Base-by-base conservation (phyloP, 495 filamentous ascomycete genomes). In the Penicillium herquei region DNA sequence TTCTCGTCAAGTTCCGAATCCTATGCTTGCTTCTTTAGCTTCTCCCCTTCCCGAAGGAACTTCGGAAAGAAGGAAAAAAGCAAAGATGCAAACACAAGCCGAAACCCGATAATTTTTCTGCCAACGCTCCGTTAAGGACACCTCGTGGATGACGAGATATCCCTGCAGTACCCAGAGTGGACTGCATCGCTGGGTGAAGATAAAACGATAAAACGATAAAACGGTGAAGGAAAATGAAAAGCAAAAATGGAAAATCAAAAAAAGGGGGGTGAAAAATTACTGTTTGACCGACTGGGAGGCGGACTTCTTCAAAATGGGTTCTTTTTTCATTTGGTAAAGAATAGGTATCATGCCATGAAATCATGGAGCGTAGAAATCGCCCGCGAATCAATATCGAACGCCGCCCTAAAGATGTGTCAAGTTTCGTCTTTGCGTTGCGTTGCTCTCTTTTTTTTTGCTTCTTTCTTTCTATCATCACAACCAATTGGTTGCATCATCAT, bases 121-220 rank as follows among this genome's bases (percentile, higher is more conserved):
- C 85, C 85, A 88, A 86, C 84, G 84, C 84, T 86, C 84, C 84
- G 84, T 87, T 85, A 84, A 81, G 81, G 75, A 79, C 77, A 75
- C 65, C 74, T 72, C 73, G 70, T 73, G 65, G 71, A 66, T 68
- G 58, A 70, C 73, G 79, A 77, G 75, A 75, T 75, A 79, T 72
- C 74, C 84, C 76, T 83, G 84, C 83, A 86, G 77, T 73, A 81
- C 82, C 81, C 79, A 76, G 62, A 80, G 78, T 78, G 80, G 77
- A 78, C 80, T 84, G 80, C 84, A 81, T 84, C 84, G 84, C 77
- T 88, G 84, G 85, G 58, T 56, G 57, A 53, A 14, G 16, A 34
- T 32, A 37, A 14, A 31, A 30, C 3, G 46, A n/a, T n/a, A n/a
- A n/a, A n/a, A n/a, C n/a, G n/a, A n/a, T n/a, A n/a, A 51, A 50